These are phyloP conservation scores for Calamus simplicifolius DNA, from an alignment of 176 grass and related monocot genomes.

Conservation along the genomic window DNA sequence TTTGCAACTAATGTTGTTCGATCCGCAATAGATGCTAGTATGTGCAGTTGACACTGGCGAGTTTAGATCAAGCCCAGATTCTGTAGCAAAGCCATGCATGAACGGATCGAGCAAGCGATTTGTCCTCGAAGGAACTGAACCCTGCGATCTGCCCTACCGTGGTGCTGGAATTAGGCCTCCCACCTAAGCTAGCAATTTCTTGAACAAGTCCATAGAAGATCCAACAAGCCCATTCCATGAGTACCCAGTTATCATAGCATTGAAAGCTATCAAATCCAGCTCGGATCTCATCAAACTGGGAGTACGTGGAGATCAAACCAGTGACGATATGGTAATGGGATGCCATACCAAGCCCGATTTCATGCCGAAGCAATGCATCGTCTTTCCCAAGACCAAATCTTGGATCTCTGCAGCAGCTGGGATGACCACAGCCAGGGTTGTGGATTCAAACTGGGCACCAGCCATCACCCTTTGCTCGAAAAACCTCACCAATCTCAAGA, in stretches of 20 bases:
- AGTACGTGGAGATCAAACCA: constrained; percentile 27
- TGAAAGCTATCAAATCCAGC: constrained; percentile 11
- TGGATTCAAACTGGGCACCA: constrained; percentile 7
- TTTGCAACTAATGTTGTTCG: constrained; percentile 16
- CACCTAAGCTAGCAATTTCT: constrained; percentile 7
- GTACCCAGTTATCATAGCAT: constrained; percentile 24
- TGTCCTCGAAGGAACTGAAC: constrained; percentile 14
- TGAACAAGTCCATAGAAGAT: constrained; percentile 14
- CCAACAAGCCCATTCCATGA: constrained; percentile 6
- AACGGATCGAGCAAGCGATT: constrained; percentile 6
- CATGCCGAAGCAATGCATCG: constrained; percentile 13
- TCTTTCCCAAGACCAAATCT: constrained; percentile 11
- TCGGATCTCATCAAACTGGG: constrained; percentile 9
- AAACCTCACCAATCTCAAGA: not conserved
- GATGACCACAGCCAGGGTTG: constrained; percentile 18
- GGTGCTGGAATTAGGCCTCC: constrained; percentile 14
- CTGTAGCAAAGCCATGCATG: constrained; percentile 10
- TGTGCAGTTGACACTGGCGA: constrained; percentile 12
- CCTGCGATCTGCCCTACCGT: constrained; percentile 13
- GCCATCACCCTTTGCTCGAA: constrained; percentile 4
- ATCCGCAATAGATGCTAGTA: constrained; percentile 13
- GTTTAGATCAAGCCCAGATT: constrained; percentile 15
- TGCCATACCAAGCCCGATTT: constrained; percentile 3
- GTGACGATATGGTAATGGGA: constrained; percentile 12
- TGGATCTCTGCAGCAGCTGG: constrained; percentile 17